These are phyloP conservation scores for Colletotrichum noveboracense DNA, from an alignment of 2,329 filamentous ascomycete species.

Conservation along the genomic window DNA sequence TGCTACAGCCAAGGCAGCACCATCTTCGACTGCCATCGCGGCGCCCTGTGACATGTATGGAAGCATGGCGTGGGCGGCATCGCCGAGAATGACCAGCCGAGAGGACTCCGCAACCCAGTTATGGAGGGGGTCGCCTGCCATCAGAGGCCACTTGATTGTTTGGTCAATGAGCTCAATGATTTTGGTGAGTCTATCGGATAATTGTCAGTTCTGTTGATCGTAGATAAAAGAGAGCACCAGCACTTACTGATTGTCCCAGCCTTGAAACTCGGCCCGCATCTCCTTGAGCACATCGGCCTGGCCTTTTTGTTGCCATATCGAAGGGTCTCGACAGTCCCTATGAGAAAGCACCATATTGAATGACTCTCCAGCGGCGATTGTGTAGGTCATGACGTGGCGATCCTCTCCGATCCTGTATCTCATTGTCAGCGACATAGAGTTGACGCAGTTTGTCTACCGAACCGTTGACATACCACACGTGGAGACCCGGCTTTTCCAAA, in stretches of 20 bases:
- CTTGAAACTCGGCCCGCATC: constrained; percentile 36
- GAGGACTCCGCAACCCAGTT: constrained; percentile 61
- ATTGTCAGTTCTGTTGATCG: not conserved
- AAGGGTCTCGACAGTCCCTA: constrained; percentile 37
- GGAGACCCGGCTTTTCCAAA: constrained; percentile 40
- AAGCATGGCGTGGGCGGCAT: constrained; percentile 68
- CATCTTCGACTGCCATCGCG: constrained; percentile 67
- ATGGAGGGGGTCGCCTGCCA: constrained; percentile 28
- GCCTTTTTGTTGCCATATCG: constrained; percentile 28
- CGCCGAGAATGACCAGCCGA: constrained; percentile 64
- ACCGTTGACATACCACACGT: constrained; percentile 37
- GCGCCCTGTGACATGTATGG: constrained; percentile 64
- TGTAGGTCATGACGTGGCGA: constrained; percentile 50
- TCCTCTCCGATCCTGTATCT: constrained; percentile 41
- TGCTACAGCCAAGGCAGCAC: constrained; percentile 60
- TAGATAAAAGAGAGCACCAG: not conserved
- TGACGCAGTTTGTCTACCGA: not conserved
- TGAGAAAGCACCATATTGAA: constrained; percentile 54
- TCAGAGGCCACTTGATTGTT: constrained; percentile 38
- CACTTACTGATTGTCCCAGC: constrained; percentile 37
- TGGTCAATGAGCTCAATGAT: constrained; percentile 38
- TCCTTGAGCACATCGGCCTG: constrained; percentile 31
- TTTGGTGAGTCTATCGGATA: constrained; percentile 31
- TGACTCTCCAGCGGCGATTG: constrained; percentile 43
- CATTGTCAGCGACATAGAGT: not conserved